These are phyloP conservation scores for Xanthoconium stramineum DNA, from an alignment of 768 basidiomycete genomes.

Conservation along the genomic window DNA sequence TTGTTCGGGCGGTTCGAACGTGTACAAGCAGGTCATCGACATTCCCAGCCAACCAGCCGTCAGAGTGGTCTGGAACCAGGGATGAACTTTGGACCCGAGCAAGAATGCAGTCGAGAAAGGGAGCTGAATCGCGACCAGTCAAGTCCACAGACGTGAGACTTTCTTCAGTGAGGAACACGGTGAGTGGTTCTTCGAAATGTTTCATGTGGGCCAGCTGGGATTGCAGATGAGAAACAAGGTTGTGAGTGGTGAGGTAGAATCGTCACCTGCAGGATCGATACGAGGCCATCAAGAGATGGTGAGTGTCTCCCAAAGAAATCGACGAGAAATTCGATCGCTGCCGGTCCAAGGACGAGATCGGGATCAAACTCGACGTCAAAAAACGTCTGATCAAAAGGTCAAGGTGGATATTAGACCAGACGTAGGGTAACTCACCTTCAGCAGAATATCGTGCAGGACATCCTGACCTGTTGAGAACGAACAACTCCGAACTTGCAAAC, in stretches of 20 bases:
- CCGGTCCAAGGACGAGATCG: slow-evolving; percentile 58
- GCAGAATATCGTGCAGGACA: slow-evolving; percentile 52
- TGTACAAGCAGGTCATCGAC: slow-evolving; percentile 31
- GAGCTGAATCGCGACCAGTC: slow-evolving; percentile 18
- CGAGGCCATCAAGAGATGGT: slow-evolving; percentile 52
- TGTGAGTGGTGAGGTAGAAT: neutral
- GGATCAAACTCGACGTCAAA: slow-evolving; percentile 63
- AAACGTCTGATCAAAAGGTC: slow-evolving; percentile 45
- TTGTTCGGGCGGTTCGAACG: slow-evolving; percentile 37
- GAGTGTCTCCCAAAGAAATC: slow-evolving; percentile 58
- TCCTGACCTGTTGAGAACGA: slow-evolving; percentile 45
- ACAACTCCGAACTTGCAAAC: slow-evolving; percentile 53
- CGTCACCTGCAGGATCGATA: slow-evolving; percentile 61
- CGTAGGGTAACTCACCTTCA: slow-evolving; percentile 41
- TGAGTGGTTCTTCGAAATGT: slow-evolving; percentile 65
- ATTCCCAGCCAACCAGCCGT: slow-evolving; percentile 26
- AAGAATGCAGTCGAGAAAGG: slow-evolving; percentile 39
- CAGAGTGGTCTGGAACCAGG: slow-evolving; percentile 13
- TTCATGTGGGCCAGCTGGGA: slow-evolving; percentile 61
- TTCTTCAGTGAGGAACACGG: slow-evolving; percentile 26
- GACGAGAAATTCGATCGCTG: slow-evolving; percentile 48
- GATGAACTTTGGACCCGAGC: slow-evolving; percentile 31
- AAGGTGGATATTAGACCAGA: neutral
- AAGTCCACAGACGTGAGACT: slow-evolving; percentile 9
- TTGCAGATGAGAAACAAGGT: neutral